Base-by-base conservation (phyloP, 2,329 filamentous ascomycete species). In the Colletotrichum lini region DNA sequence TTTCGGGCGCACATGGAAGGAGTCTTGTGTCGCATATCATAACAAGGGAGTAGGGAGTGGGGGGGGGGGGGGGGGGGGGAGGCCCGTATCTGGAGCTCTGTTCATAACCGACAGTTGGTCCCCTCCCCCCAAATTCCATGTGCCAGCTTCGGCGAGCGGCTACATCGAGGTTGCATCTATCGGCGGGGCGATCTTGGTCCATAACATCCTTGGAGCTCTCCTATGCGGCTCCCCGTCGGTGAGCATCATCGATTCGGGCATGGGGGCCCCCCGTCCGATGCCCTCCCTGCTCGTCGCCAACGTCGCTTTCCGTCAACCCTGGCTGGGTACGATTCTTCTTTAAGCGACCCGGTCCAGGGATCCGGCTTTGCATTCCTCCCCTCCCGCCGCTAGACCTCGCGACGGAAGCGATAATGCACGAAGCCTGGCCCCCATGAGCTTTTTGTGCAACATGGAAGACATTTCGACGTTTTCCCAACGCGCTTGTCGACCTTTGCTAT, bases 201-300 rank as follows among this genome's bases (percentile, higher is more conserved):
- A 26, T 16, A 38, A 38, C 35, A 38, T 38, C 35, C 35, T 3
- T 15, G 16, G 42, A 52, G 42, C 44, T 26, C 16, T 44, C 18
- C 12, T n/a, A 62, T 70, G 67, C 67, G 49, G 44, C 49, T 47
- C 67, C 49, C 63, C 67, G 56, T 67, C 63, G 63, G 67, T 67
- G 45, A 68, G 68, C 15, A 54, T 42, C 68, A 35, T 47, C 16
- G 18, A 26, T 21, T 21, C 26, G 30, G 47, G 12, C 38, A 59
- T 26, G 35, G 30, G 30, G 35, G 16, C 26, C 5, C 30, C 23
- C 38, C 16, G 21, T 30, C 16, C 2, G 10, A n/a, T n/a, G 7
- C 35, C n/a, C 50, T 21, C 35, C n/a, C 50, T 21, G n/a, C 8
- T 52, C n/a, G 40, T 47, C 26, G 40, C 30, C 50, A 13, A 16